These are phyloP conservation scores for Phellopilus nigrolimitatus DNA, from an alignment of 1,284 basidiomycete species.

Conservation along the genomic window DNA sequence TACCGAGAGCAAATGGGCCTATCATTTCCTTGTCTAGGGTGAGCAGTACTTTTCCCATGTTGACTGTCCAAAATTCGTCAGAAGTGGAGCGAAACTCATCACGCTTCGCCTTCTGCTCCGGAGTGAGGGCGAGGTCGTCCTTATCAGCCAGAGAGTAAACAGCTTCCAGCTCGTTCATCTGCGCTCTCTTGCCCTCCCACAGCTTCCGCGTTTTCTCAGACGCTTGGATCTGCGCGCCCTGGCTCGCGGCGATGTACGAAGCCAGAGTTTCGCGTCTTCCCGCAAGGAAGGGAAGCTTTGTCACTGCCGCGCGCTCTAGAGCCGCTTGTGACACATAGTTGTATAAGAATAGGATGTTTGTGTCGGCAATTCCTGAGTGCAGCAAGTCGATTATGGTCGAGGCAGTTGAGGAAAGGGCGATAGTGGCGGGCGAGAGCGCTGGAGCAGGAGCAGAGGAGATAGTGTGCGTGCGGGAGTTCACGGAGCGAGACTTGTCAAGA, in stretches of 20 bases:
- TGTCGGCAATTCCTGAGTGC: constrained; percentile 53
- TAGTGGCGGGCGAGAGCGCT: constrained; percentile 73
- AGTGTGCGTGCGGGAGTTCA: constrained; percentile 58
- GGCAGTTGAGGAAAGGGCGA: constrained; percentile 57
- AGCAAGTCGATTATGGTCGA: constrained; percentile 61
- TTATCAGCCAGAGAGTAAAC: constrained; percentile 44
- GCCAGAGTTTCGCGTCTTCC: constrained; percentile 51
- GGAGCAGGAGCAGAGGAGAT: constrained; percentile 72
- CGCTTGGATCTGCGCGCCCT: constrained; percentile 41
- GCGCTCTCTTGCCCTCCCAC: constrained; percentile 51
- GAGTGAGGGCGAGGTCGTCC: constrained; percentile 33
- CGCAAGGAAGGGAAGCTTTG: constrained; percentile 40
- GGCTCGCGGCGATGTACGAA: constrained; percentile 47
- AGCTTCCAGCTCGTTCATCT: constrained; percentile 39
- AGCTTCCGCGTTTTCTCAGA: constrained; percentile 58
- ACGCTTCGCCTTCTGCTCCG: constrained; percentile 29
- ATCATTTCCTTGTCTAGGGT: constrained; percentile 56
- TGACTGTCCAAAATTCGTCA: constrained; percentile 38
- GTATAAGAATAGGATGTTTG: constrained; percentile 44
- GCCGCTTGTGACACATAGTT: constrained; percentile 48
- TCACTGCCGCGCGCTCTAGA: constrained; percentile 38
- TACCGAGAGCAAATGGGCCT: constrained; percentile 71
- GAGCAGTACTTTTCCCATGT: constrained; percentile 39
- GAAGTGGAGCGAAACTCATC: constrained; percentile 35
- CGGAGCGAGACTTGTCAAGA: constrained; percentile 75